Evolutionary conservation across 208 protist species (phyloP).

Genomic region (Tritrichomonas foetus): DNA sequence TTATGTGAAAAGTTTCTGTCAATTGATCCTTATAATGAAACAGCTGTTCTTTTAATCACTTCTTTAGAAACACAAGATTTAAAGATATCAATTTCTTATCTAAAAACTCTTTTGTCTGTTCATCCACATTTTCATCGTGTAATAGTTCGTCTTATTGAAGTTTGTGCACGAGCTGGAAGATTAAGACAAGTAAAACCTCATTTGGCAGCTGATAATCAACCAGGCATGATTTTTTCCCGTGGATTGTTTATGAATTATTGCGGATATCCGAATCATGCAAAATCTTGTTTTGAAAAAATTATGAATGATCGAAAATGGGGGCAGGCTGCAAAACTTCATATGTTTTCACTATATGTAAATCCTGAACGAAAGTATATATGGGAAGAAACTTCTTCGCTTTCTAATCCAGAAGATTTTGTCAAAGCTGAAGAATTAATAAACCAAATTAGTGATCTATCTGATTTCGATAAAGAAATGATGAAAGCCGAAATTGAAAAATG

Average conservation of each 20-base stretch:
- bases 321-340: not conserved
- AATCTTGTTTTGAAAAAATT: no score
- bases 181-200: not conserved
- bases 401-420: not conserved
- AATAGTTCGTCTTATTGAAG: not conserved
- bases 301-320: not conserved
- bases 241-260: no score
- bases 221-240: no score
- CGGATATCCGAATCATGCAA: no score
- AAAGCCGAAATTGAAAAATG: not conserved
- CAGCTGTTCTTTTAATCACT: no score
- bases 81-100: no score
- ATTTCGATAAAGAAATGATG: not conserved
- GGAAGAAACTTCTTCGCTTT: not conserved
- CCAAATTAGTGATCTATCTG: not conserved
- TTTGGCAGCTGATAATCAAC: not conserved
- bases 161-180: not conserved
- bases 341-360: not conserved
- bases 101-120: no score
- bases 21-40: not conserved
- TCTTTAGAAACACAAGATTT: no score
- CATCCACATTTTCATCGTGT: no score
- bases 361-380: not conserved
- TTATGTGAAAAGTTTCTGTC: not conserved
- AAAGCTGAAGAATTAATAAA: not conserved